A percentile compares a stretch with the other conserved stretches of the same genome.
Conservation (phyloP, 139 green algal genomes). For the Chlamydomonas urium region DNA sequence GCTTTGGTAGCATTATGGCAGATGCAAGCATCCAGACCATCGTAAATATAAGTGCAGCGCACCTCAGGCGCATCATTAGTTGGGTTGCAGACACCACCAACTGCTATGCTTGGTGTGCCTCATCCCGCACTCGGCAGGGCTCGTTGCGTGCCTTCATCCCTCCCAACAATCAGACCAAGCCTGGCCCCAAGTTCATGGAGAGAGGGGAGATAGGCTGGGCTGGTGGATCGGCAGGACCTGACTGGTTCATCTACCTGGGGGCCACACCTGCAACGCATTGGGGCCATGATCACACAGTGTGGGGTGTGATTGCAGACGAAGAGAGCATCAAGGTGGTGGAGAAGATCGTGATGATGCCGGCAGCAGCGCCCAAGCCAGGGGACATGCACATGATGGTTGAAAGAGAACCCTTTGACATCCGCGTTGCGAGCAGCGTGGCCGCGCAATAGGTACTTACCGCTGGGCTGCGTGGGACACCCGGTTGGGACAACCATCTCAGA, state of each 20-base stretch:
- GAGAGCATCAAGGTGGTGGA: conserved; percentile 20
- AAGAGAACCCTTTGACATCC: not conserved
- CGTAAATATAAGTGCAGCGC: no score
- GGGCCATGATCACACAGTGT: conserved; percentile 21
- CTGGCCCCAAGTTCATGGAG: conserved; percentile 34
- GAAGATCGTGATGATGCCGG: conserved; percentile 18
- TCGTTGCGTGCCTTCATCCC: conserved; percentile 29
- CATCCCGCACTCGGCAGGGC: no score
- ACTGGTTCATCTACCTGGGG: conserved; percentile 17
- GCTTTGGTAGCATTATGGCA: no score
- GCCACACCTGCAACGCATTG: conserved; percentile 7
- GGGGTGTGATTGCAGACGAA: conserved; percentile 16
- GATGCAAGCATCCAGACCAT: not conserved
- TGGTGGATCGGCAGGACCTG: conserved; percentile 1
- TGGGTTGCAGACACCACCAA: no score
- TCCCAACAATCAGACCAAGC: conserved; percentile 14
- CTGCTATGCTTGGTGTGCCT: no score
- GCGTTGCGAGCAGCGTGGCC: no score
- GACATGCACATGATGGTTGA: conserved; percentile 30
- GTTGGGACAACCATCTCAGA: no score
- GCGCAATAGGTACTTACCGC: no score
- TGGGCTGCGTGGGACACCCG: no score
- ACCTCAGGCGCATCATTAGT: no score
- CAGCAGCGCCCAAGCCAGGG: conserved; percentile 15
- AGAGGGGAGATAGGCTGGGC: conserved; percentile 26